These are phyloP conservation scores for Penicillium arizonense DNA, from an alignment of 495 filamentous ascomycete species.

Conservation along the genomic window DNA sequence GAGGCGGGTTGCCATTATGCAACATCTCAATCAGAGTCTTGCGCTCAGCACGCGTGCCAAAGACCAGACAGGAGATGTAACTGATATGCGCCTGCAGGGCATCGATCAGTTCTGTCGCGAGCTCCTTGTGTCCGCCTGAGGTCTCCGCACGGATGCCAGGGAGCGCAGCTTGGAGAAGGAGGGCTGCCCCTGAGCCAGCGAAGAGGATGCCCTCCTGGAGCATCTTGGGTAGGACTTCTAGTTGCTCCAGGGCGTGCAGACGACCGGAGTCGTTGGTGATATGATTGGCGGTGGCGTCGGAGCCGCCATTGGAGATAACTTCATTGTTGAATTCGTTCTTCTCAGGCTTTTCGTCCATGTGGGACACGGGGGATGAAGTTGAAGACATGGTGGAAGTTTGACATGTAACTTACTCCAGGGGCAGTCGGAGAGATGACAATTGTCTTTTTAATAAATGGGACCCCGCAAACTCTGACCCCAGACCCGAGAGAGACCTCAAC, in stretches of 20 bases:
- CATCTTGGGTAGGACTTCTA: slow-evolving; percentile 40
- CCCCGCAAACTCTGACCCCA: slow-evolving; percentile 5
- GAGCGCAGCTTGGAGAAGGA: slow-evolving; percentile 41
- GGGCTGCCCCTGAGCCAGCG: slow-evolving; percentile 35
- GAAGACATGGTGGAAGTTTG: slow-evolving; percentile 8
- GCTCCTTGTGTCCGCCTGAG: slow-evolving; percentile 14
- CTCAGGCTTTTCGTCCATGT: slow-evolving; percentile 20
- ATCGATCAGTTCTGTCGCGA: slow-evolving; percentile 34
- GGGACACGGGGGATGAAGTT: slow-evolving; percentile 18
- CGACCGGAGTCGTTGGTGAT: slow-evolving; percentile 17
- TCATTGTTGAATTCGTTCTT: neutral
- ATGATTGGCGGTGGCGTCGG: neutral
- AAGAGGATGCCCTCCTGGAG: slow-evolving; percentile 42
- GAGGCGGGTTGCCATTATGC: slow-evolving; percentile 21
- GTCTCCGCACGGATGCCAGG: slow-evolving; percentile 30
- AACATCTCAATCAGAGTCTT: slow-evolving; percentile 30
- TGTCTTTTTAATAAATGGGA: no score
- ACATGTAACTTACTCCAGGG: no score
- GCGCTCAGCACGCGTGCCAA: slow-evolving; percentile 35
- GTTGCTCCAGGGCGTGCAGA: slow-evolving; percentile 32
- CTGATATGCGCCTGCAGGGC: slow-evolving; percentile 34
- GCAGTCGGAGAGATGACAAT: no score
- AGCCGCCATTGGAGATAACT: neutral
- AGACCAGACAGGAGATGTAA: slow-evolving; percentile 41
- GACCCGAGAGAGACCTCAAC: neutral